Evolutionary conservation across 1,284 basidiomycete genomes (phyloP), one percentile per base, ranked within the genome.

Genomic region (Ustilago cynodontis): DNA sequence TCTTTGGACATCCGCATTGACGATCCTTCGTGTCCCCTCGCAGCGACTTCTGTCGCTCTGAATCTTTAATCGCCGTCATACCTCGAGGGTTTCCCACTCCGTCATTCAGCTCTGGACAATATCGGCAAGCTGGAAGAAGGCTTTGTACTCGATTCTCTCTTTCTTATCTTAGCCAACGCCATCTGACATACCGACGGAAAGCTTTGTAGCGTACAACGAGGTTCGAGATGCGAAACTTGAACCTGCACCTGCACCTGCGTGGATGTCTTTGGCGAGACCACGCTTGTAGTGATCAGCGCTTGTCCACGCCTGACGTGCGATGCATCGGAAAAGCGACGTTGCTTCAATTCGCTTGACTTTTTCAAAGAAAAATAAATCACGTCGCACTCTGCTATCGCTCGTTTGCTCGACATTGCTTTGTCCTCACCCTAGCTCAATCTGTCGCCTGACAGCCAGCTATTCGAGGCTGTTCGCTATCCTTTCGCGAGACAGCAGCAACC

Each of bases 261-360:
- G 22, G n/a, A 22, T 45, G 43, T 45, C 18, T 37, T 41, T 37
- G 33, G 20, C 52, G 52, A 22, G 31, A 5, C 13, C 50, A 35
- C n/a, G 24, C 26, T 39, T 39, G 31, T 39, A 9, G 29, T 54
- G 31, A 54, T 35, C 52, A 26, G 37, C 52, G 52, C 52, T 54
- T 39, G 47, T 18, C 24, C 47, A 49, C 24, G 26, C 47, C 54
- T 29, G 54, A 56, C 39, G 54, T 43, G 37, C 37, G 24, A 43
- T 49, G 56, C 56, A 35, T 58, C 56, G 56, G 43, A 58, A 47
- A 49, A 33, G 56, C 56, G 29, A 58, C 43, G 43, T 39, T 45
- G 41, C n/a, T 33, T 9, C 22, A 33, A 24, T 49, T 58, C 56
- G 56, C 56, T 35, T 33, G 20, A 39, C 14, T 39, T 39, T 14